phyloP scores from a whole-genome alignment of 2,329 filamentous ascomycete genomes.

The Diaporthe vexans region DNA sequence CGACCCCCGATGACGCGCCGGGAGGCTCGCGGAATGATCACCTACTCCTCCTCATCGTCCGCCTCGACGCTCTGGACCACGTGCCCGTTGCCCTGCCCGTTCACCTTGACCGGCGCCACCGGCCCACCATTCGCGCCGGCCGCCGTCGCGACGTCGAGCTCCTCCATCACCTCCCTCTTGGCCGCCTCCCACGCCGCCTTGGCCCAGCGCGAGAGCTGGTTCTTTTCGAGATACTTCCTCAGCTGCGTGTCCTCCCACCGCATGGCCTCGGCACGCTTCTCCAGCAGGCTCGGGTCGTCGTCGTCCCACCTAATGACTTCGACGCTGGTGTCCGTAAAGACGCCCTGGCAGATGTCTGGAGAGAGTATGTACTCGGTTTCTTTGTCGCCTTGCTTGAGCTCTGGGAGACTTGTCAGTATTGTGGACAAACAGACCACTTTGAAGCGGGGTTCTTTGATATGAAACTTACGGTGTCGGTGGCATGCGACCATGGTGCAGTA shows the following conservation, averaged over 20 bases:
- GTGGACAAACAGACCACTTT: slow-evolving; percentile 38
- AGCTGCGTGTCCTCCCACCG: slow-evolving; percentile 79
- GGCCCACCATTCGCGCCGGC: slow-evolving; percentile 35
- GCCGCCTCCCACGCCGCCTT: slow-evolving; percentile 55
- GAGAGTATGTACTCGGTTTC: slow-evolving; percentile 60
- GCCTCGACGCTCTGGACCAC: slow-evolving; percentile 36
- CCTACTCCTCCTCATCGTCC: slow-evolving; percentile 31
- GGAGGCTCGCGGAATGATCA: background rate
- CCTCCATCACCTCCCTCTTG: slow-evolving; percentile 43
- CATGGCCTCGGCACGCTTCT: slow-evolving; percentile 80
- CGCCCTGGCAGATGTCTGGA: slow-evolving; percentile 69
- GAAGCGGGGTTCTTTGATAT: background rate
- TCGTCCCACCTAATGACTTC: slow-evolving; percentile 65
- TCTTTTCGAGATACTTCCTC: slow-evolving; percentile 74
- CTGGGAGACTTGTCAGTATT: slow-evolving; percentile 48
- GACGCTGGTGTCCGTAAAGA: slow-evolving; percentile 73
- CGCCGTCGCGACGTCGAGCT: slow-evolving; percentile 22
- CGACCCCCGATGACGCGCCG: background rate
- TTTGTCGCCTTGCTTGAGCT: slow-evolving; percentile 53
- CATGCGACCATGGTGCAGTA: slow-evolving; percentile 77
- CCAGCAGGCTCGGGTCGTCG: slow-evolving; percentile 74
- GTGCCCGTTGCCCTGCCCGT: slow-evolving; percentile 34
- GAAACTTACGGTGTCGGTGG: slow-evolving; percentile 72
- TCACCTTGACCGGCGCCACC: slow-evolving; percentile 28
- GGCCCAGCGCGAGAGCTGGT: slow-evolving; percentile 79